phyloP scores from a whole-genome alignment of 208 protist genomes.

The Willaertia magna region DNA sequence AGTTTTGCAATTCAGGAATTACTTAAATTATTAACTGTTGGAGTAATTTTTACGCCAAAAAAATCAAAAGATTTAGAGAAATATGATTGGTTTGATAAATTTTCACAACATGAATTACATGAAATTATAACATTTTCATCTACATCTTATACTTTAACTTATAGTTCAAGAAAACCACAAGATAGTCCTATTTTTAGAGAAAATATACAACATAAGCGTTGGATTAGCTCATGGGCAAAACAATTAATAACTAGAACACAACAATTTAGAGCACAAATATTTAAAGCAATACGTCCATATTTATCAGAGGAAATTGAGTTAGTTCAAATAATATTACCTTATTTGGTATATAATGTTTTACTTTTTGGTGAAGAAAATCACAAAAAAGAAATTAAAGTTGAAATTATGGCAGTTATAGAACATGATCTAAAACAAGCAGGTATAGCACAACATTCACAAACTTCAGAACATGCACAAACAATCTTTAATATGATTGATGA shows the following conservation, averaged over 20 bases:
- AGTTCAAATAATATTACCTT: conserved; percentile 17
- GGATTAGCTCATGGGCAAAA: background rate
- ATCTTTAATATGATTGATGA: conserved; percentile 21
- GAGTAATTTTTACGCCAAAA: background rate
- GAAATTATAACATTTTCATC: background rate
- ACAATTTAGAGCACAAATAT: background rate
- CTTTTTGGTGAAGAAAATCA: conserved; percentile 4
- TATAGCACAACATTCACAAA: background rate
- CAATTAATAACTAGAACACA: background rate
- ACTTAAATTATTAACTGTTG: background rate
- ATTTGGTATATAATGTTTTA: conserved; percentile 22
- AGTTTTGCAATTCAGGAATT: background rate
- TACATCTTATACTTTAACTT: too few relatives aligned
- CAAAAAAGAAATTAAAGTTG: background rate
- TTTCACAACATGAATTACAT: background rate
- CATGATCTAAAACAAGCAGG: conserved; percentile 11
- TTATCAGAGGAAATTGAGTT: conserved; percentile 6
- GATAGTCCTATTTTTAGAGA: background rate
- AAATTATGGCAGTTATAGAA: conserved; percentile 13
- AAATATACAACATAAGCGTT: background rate
- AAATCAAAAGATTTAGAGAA: background rate
- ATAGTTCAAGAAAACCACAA: background rate
- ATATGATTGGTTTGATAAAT: background rate
- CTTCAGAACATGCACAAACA: conserved; percentile 19
- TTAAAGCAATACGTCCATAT: conserved; percentile 7